These are phyloP conservation scores for Diddensiella santjacobensis DNA, from an alignment of 805 yeast genomes.

Conservation along the genomic window DNA sequence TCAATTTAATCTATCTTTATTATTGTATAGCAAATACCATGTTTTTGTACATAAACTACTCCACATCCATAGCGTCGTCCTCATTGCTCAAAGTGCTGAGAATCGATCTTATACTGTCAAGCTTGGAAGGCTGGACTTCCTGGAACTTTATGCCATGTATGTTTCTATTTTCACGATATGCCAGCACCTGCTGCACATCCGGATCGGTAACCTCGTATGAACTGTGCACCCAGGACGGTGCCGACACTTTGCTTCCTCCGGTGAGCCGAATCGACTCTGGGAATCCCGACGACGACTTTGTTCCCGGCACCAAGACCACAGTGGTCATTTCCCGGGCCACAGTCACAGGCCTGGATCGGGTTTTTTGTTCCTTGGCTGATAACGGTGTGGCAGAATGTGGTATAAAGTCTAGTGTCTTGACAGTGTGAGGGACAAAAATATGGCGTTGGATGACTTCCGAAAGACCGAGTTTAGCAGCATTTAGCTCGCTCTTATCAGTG, in stretches of 20 bases:
- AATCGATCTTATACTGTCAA: too few relatives aligned
- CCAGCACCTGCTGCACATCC: constrained; percentile 31
- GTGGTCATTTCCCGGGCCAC: constrained; percentile 81
- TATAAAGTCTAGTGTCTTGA: constrained; percentile 65
- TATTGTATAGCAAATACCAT: too few relatives aligned
- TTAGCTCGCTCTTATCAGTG: constrained; percentile 51
- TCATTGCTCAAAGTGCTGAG: too few relatives aligned
- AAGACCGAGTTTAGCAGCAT: constrained; percentile 67
- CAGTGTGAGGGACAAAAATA: constrained; percentile 68
- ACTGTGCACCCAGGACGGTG: constrained; percentile 89
- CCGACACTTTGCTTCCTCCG: constrained; percentile 67
- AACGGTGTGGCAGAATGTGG: constrained; percentile 64
- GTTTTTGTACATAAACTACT: too few relatives aligned
- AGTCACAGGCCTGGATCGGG: constrained; percentile 37
- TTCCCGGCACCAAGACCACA: constrained; percentile 51
- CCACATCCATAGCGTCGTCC: too few relatives aligned
- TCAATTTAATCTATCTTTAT: too few relatives aligned
- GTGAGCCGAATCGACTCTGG: constrained; percentile 69
- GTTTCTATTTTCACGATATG: constrained; percentile 26
- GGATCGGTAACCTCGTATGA: constrained; percentile 56
- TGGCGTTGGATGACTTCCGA: constrained; percentile 77
- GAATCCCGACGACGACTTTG: constrained; percentile 35
- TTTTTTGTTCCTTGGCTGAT: constrained; percentile 44
- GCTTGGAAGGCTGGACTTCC: constrained; percentile 26
- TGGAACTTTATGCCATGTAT: constrained; percentile 31